Base-by-base conservation (phyloP, 1,284 basidiomycete species). In the Leccinum subrobustum region DNA sequence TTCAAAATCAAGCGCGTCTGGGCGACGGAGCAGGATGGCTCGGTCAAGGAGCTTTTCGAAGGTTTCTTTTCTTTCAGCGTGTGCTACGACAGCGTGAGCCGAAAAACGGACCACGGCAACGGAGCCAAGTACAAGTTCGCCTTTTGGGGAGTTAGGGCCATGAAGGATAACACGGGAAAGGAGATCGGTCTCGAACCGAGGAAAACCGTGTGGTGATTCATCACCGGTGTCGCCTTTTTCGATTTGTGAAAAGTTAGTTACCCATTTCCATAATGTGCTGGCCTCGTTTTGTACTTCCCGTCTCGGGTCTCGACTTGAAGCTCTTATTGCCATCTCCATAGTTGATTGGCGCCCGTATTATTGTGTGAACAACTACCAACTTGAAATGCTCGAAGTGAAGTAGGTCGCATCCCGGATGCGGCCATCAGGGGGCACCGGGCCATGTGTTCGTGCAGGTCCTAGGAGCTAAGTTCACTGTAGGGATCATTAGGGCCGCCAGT, bases 131-230 rank as follows among this genome's bases (percentile, higher is more conserved):
- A 68, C 54, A 69, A 67, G 44, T 70, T 73, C 52, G 67, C 71
- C 1, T 78, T 79, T 57, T 79, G 77, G 78, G 77, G 69, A 9
- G 74, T 78, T 20, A 65, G 77, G 37, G 78, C 71, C 16, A 69
- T 70, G 67, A 78, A 60, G 58, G 72, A 71, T 44, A 74, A 73
- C 16, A 63, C 62, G 16, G 75, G 73, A 1, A 72, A 66, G 55
- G 75, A 75, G 60, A 73, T 73, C 5, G 74, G 74, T 20, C 53
- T 75, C 12, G 74, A 70, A 11, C 62, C 64, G 2, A 64, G 63
- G 27, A 63, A 61, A 37, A 18, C 8, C 16, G 42, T 39, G 48
- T 58, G 57, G 56, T 66, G 37, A 57, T 27, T 9, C 3, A 20
- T 16, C 23, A 4, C 20, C 8, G 8, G 18, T 47, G 14, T 31